Conservation (phyloP, 2,329 filamentous ascomycete genomes). For the Pseudogymnoascus sp. region DNA sequence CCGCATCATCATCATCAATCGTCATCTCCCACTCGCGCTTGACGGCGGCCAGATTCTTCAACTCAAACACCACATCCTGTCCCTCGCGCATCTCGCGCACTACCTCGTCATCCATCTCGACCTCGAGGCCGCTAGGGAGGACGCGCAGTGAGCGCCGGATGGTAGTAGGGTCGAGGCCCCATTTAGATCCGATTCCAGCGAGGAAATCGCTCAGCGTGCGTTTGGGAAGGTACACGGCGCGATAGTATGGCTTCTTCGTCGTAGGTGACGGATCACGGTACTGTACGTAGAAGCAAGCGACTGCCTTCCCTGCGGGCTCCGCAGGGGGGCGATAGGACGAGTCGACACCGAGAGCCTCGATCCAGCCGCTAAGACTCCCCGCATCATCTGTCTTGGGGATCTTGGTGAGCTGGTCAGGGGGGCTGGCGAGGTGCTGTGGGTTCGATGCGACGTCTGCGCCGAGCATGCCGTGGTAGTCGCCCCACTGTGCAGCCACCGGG, state of each 20-base stretch:
- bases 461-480: slow-evolving; percentile 45
- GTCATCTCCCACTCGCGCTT: slow-evolving; percentile 59
- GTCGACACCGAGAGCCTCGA: slow-evolving; percentile 89
- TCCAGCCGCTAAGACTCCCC: slow-evolving; percentile 69
- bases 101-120: slow-evolving; percentile 87
- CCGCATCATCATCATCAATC: slow-evolving; percentile 37
- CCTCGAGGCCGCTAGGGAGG: slow-evolving; percentile 66
- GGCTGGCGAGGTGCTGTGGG: slow-evolving; percentile 36
- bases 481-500: slow-evolving; percentile 44
- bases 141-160: slow-evolving; percentile 67
- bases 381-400: slow-evolving; percentile 51
- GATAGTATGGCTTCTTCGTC: slow-evolving; percentile 55
- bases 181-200: slow-evolving; percentile 67
- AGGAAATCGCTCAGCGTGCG: slow-evolving; percentile 71
- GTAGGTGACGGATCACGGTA: slow-evolving; percentile 44
- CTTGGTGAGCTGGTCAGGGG: slow-evolving; percentile 47
- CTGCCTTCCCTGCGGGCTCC: slow-evolving; percentile 61
- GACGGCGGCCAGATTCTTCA: slow-evolving; percentile 38
- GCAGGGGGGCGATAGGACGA: slow-evolving; percentile 71
- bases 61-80: slow-evolving; percentile 79
- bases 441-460: slow-evolving; percentile 40
- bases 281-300: slow-evolving; percentile 83
- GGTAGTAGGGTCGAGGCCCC: slow-evolving; percentile 65
- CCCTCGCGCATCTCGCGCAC: slow-evolving; percentile 78
- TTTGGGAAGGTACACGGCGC: slow-evolving; percentile 77